Percentiles rank a stretch among this genome's conserved stretches.
Conservation (phyloP, 805 yeast species). For the Ogataea parapolymorpha region DNA sequence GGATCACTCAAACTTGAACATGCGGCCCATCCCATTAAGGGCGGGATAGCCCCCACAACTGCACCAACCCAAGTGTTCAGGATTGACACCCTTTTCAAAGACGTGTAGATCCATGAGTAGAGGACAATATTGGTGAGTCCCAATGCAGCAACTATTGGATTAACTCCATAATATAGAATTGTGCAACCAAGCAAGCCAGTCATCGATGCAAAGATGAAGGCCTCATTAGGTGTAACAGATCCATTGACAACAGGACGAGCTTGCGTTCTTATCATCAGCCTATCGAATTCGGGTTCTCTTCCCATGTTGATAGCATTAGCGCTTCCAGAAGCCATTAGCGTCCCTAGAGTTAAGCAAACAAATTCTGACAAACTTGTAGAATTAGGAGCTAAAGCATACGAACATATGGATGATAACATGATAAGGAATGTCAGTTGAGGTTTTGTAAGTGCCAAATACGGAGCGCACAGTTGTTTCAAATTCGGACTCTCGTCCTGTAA, state of each 20-base stretch:
- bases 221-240: constrained; percentile 66
- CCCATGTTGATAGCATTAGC: constrained; percentile 98
- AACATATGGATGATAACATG: constrained; percentile 86
- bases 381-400: constrained; percentile 88
- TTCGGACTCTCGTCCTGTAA: constrained; percentile 26
- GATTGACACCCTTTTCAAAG: constrained; percentile 80
- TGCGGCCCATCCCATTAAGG: constrained; percentile 99
- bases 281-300: constrained; percentile 87
- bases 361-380: constrained; percentile 72
- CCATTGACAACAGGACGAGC: constrained; percentile 91
- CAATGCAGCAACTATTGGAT: constrained; percentile 76
- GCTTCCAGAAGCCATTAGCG: constrained; percentile 83
- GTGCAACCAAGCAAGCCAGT: constrained; percentile 71
- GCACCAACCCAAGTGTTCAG: constrained; percentile 98
- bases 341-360: constrained; percentile 74
- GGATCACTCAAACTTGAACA: constrained; percentile 78
- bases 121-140: constrained; percentile 78
- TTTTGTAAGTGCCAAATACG: constrained; percentile 81
- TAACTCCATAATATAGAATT: constrained; percentile 75
- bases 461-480: constrained; percentile 43
- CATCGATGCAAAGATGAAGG: constrained; percentile 72
- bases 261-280: constrained; percentile 82
- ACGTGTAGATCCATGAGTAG: constrained; percentile 89
- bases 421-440: constrained; percentile 86
- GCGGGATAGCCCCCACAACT: constrained; percentile 97